Evolutionary conservation across 768 basidiomycete species (phyloP).

Genomic region (Hericium erinaceus): DNA sequence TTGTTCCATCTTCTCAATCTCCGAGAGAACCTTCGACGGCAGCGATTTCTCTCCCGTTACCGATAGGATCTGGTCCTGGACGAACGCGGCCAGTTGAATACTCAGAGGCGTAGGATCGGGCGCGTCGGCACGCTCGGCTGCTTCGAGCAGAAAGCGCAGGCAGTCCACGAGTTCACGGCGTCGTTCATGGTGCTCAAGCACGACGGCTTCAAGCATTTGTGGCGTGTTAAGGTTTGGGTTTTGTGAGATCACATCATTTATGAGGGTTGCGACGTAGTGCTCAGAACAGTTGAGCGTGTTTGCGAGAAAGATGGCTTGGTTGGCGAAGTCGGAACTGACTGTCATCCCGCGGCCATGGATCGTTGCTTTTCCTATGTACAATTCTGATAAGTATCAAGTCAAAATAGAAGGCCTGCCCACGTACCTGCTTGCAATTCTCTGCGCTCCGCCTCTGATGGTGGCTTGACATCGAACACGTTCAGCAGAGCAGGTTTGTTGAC

Average conservation of each 20-base stretch:
- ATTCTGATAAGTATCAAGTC: background rate
- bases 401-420: slow-evolving; percentile 11
- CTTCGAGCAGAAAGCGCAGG: slow-evolving; percentile 59
- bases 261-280: slow-evolving; percentile 61
- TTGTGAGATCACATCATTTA: slow-evolving; percentile 51
- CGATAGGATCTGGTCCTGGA: slow-evolving; percentile 31
- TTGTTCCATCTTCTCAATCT: slow-evolving; percentile 51
- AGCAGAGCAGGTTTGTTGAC: slow-evolving; percentile 54
- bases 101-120: slow-evolving; percentile 39
- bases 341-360: slow-evolving; percentile 59
- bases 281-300: slow-evolving; percentile 79
- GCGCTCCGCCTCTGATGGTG: slow-evolving; percentile 52
- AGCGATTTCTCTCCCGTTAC: slow-evolving; percentile 32
- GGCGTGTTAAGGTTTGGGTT: slow-evolving; percentile 57
- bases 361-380: slow-evolving; percentile 47
- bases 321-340: slow-evolving; percentile 72
- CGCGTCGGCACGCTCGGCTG: slow-evolving; percentile 38
- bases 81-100: slow-evolving; percentile 45
- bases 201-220: slow-evolving; percentile 51
- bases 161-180: slow-evolving; percentile 66
- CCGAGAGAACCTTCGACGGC: slow-evolving; percentile 47
- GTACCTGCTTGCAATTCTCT: slow-evolving; percentile 60
- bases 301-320: slow-evolving; percentile 69
- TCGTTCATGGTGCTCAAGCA: slow-evolving; percentile 60
- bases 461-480: slow-evolving; percentile 57